Evolutionary conservation across 768 basidiomycete species (phyloP).

Genomic region (Kwoniella newhampshirensis): DNA sequence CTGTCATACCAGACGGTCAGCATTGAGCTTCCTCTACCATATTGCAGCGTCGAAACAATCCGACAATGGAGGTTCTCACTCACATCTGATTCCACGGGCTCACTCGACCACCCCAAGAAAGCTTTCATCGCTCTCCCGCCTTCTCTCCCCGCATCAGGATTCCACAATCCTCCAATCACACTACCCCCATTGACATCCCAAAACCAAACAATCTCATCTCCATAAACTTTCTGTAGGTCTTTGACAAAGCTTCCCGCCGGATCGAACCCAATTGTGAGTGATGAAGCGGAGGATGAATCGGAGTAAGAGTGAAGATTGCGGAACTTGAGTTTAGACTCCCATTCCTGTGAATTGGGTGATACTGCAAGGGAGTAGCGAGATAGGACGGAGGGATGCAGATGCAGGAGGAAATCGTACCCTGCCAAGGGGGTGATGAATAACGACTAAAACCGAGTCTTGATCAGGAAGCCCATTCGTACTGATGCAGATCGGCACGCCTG

Average conservation of each 20-base stretch:
- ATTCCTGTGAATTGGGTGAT: conserved; percentile 58
- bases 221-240: conserved; percentile 73
- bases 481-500: no score
- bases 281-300: conserved; percentile 15
- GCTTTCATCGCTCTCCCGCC: conserved; percentile 71
- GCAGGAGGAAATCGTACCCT: conserved; percentile 82
- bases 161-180: conserved; percentile 81
- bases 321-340: conserved; percentile 36
- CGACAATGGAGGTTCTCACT: conserved; percentile 2
- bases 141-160: conserved; percentile 60
- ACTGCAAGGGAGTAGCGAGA: conserved; percentile 76
- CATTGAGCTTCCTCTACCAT: neutral
- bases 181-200: conserved; percentile 77
- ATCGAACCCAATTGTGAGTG: conserved; percentile 70
- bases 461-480: no score
- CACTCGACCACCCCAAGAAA: conserved; percentile 74
- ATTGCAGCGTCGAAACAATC: no score
- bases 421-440: conserved; percentile 79
- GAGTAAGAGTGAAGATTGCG: conserved; percentile 26
- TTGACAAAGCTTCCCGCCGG: conserved; percentile 66
- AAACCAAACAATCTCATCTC: conserved; percentile 78
- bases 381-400: conserved; percentile 65
- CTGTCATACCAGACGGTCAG: conserved; percentile 35
- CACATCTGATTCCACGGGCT: conserved; percentile 55
- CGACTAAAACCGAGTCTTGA: conserved; percentile 57